Evolutionary conservation across 345 rosid species (phyloP).

Genomic region (Passiflora organensis): DNA sequence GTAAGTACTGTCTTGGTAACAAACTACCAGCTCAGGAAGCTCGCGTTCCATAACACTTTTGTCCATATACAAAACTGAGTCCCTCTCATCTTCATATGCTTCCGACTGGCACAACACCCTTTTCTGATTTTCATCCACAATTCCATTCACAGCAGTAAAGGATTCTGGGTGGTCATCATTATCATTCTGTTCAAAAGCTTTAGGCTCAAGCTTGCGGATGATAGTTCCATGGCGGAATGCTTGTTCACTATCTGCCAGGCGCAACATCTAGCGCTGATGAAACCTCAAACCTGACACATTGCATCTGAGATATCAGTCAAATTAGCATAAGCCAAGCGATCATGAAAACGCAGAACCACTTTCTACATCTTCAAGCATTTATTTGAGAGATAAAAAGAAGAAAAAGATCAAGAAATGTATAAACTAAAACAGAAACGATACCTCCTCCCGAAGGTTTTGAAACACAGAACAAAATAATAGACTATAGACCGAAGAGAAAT

Average conservation of each 20-base stretch:
- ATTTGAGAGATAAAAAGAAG: neutral
- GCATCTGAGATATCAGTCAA: neutral
- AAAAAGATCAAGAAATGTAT: constrained; percentile 4
- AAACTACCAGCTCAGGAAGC: constrained; percentile 60
- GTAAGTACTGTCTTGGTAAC: constrained; percentile 53
- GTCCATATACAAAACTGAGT: constrained; percentile 45
- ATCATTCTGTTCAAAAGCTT: constrained; percentile 27
- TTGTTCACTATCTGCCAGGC: constrained; percentile 50
- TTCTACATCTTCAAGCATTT: neutral
- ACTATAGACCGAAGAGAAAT: neutral
- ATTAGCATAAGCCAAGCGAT: neutral
- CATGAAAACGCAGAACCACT: neutral
- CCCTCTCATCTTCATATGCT: constrained; percentile 23
- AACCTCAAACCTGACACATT: constrained; percentile 1
- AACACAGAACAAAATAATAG: too few relatives aligned
- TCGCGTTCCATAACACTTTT: constrained; percentile 49
- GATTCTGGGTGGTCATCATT: constrained; percentile 35
- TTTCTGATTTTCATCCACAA: constrained; percentile 19
- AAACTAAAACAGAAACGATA: neutral
- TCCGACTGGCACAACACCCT: constrained; percentile 22
- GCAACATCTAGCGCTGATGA: constrained; percentile 11
- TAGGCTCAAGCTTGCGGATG: constrained; percentile 28
- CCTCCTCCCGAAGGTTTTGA: neutral
- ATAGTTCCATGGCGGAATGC: constrained; percentile 30
- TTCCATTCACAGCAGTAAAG: constrained; percentile 25